Base-by-base conservation (phyloP, 1,284 basidiomycete genomes). In the Rhodotorula sp. region DNA sequence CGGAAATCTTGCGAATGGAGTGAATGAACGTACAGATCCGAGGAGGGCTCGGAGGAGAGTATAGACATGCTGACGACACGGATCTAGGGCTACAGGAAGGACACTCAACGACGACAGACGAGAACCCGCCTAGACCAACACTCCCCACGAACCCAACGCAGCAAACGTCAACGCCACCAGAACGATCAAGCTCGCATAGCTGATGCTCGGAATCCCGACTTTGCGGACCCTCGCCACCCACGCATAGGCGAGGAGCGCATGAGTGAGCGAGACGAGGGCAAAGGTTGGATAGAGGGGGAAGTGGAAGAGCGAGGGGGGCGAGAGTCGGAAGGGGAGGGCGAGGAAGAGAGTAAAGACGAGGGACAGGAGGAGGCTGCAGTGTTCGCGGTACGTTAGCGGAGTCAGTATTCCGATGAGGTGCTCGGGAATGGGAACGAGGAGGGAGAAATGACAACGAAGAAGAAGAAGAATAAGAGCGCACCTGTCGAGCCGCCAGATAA, bases 401-500 rank as follows among this genome's bases (percentile, higher is more conserved):
- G 54, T 55, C 16, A 55, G 54, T 6, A 54, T 28, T 15, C 8
- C 5, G 14, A 1, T 15, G 23, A 50, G 49, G 7, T 34, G 2
- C 49, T 14, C 38, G 38, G 38, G 38, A 38, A 38, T 38, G 8
- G 43, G 63, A n/a, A 15, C 6, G 18, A 38, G 62, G 65, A 64
- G 47, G 65, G 65, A 5, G 69, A 54, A 67, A 67, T 18, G 62
- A 38, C 34, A 5, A 38, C 5, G 34, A 38, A 57, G 50, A 75
- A 64, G 38, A 62, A 60, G 1, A 68, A 60, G 52, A 65, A 45
- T 3, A 66, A 63, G 47, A 71, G 68, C 59, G 18, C 28, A 74
- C 75, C 60, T 60, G 56, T 76, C 75, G 18, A 76, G 50, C 0
- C 75, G 66, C 75, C 75, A 76, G 19, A 76, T 57, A 16, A 76